Evolutionary conservation across 1,284 basidiomycete genomes (phyloP).

Genomic region (Boletus mariae): DNA sequence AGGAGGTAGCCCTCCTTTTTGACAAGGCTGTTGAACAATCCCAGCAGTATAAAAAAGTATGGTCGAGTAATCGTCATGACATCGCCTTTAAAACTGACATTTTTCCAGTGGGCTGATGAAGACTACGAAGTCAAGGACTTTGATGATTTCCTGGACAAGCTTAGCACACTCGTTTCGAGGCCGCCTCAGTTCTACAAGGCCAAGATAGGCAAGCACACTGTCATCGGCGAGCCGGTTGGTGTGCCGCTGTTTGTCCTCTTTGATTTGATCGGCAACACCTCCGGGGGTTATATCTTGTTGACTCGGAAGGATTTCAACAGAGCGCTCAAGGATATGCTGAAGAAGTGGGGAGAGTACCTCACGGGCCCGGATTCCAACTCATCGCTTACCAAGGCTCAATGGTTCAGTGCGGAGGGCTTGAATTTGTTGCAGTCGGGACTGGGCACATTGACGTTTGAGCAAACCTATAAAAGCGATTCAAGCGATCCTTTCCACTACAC

Average conservation of each 20-base stretch:
- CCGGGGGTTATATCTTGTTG: constrained; percentile 19
- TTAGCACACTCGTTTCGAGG: neutral
- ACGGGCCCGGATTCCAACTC: too few relatives aligned
- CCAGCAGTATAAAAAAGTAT: neutral
- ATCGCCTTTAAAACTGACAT: neutral
- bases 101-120: neutral
- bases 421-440: too few relatives aligned
- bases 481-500: neutral
- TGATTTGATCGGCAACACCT: constrained; percentile 21
- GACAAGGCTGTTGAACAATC: neutral
- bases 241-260: constrained; percentile 21
- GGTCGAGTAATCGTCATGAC: neutral
- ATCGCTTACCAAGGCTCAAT: too few relatives aligned
- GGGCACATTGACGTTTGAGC: too few relatives aligned
- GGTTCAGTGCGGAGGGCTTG: too few relatives aligned
- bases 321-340: constrained; percentile 11
- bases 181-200: neutral
- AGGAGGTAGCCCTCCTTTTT: neutral
- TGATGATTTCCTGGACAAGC: neutral
- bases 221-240: constrained; percentile 19
- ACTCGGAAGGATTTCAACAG: constrained; percentile 18
- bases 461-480: too few relatives aligned
- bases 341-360: too few relatives aligned
- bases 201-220: neutral
- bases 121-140: neutral